These are phyloP conservation scores for Tuctoria greenei DNA, from an alignment of 176 grass and related monocot genomes.

Conservation along the genomic window DNA sequence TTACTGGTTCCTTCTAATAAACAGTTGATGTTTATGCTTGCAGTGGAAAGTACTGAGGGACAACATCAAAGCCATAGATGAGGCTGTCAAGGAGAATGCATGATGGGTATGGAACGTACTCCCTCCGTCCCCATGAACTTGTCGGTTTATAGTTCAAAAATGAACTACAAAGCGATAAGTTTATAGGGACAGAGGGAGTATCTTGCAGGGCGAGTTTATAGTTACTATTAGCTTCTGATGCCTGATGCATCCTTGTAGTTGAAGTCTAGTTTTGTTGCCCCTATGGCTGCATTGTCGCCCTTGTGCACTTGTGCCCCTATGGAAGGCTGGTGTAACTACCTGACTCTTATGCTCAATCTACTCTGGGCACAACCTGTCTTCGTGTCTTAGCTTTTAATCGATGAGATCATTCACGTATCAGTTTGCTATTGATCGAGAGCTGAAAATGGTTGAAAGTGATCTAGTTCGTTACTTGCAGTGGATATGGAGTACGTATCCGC, in stretches of 20 bases:
- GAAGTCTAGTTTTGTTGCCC: neutral
- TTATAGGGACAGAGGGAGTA: too few species aligned
- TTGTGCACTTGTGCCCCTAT: neutral
- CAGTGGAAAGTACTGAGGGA: constrained; percentile 54
- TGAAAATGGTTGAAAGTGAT: neutral
- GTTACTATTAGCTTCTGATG: neutral
- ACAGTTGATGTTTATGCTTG: neutral
- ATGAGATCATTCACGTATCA: neutral
- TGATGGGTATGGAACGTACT: neutral
- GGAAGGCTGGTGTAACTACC: neutral
- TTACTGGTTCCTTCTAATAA: neutral
- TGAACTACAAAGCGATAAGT: too few species aligned
- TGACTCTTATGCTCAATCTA: neutral
- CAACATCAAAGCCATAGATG: constrained; percentile 47
- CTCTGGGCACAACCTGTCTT: neutral
- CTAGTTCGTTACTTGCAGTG: neutral
- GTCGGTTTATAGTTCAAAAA: too few species aligned
- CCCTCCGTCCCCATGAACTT: too few species aligned
- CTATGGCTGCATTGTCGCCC: neutral
- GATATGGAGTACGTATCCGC: too few species aligned
- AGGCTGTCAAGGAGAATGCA: constrained; percentile 44
- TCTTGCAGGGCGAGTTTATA: constrained; percentile 10
- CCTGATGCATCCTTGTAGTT: constrained; percentile 9
- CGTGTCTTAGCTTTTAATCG: neutral
- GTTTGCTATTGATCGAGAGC: neutral